Evolutionary conservation across 495 filamentous ascomycete genomes (phyloP).

Genomic region (Rhizodiscina lignyota): DNA sequence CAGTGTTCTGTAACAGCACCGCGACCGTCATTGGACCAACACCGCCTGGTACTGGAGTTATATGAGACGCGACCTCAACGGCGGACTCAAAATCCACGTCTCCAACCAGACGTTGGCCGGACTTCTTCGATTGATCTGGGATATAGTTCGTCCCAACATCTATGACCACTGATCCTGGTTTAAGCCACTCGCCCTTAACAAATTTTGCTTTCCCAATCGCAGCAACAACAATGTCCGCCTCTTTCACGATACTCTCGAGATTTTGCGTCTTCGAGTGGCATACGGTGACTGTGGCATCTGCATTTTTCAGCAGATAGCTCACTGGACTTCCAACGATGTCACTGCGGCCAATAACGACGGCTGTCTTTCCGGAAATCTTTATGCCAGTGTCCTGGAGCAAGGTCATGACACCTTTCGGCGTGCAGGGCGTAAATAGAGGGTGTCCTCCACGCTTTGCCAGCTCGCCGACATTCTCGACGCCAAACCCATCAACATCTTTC

Average conservation of each 20-base stretch:
- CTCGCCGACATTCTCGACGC: slow-evolving; percentile 82
- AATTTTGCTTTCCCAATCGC: slow-evolving; percentile 81
- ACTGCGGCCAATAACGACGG: slow-evolving; percentile 85
- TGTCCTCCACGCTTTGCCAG: slow-evolving; percentile 83
- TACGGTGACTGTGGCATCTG: slow-evolving; percentile 89
- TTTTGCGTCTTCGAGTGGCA: slow-evolving; percentile 80
- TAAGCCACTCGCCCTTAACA: slow-evolving; percentile 89
- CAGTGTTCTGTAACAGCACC: slow-evolving; percentile 90
- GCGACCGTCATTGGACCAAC: slow-evolving; percentile 98
- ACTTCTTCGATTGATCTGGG: slow-evolving; percentile 84
- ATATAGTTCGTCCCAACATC: slow-evolving; percentile 97
- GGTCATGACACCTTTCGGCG: slow-evolving; percentile 92
- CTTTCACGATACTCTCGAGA: slow-evolving; percentile 55
- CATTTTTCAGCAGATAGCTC: slow-evolving; percentile 85
- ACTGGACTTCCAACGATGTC: slow-evolving; percentile 96
- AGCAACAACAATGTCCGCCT: slow-evolving; percentile 76
- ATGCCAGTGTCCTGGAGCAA: slow-evolving; percentile 72
- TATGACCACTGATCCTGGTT: slow-evolving; percentile 84
- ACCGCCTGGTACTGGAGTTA: slow-evolving; percentile 92
- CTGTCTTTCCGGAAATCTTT: slow-evolving; percentile 72
- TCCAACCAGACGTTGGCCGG: slow-evolving; percentile 81
- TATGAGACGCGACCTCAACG: slow-evolving; percentile 73
- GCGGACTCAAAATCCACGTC: slow-evolving; percentile 89
- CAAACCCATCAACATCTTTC: slow-evolving; percentile 98
- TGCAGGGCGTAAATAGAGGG: slow-evolving; percentile 84